These are phyloP conservation scores for Grosmannia clavigera DNA, from an alignment of 2,329 filamentous ascomycete genomes.

Conservation along the genomic window DNA sequence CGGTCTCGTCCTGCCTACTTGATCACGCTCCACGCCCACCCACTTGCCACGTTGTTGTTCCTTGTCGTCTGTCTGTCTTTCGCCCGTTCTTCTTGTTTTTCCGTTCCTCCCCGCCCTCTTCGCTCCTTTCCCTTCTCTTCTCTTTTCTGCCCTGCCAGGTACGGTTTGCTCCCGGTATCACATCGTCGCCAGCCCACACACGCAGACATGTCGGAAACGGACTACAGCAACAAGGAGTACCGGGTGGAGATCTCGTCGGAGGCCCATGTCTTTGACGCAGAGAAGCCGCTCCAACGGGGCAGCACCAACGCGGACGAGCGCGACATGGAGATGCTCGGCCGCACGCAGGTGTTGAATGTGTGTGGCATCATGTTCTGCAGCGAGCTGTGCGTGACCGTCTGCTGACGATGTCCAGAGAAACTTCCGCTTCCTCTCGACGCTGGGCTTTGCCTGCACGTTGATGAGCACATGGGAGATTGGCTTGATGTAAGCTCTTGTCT, in stretches of 20 bases:
- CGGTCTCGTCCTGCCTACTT: not conserved
- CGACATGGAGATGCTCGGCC: constrained; percentile 20
- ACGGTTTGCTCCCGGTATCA: too few species aligned
- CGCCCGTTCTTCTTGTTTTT: not conserved
- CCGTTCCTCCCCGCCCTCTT: not conserved
- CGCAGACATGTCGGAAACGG: constrained; percentile 6
- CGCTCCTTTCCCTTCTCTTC: not conserved
- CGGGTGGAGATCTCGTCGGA: constrained; percentile 7
- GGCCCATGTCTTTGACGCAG: constrained; percentile 11
- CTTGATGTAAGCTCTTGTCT: constrained; percentile 19
- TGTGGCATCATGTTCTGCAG: not conserved
- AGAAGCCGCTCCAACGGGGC: constrained; percentile 11
- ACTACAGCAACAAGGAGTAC: constrained; percentile 9
- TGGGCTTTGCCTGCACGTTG: constrained; percentile 39
- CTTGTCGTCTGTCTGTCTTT: not conserved
- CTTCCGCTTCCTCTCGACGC: constrained; percentile 36
- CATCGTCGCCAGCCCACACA: too few species aligned
- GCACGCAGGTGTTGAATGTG: constrained; percentile 13
- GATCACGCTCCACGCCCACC: not conserved
- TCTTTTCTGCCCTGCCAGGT: too few species aligned
- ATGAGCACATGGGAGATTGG: constrained; percentile 42
- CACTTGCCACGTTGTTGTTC: not conserved
- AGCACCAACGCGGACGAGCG: constrained; percentile 18
- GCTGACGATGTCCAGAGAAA: constrained; percentile 22
- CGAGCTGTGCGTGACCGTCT: not conserved